Base-by-base conservation (phyloP, 306 rosid genomes). In the Inga oerstediana region DNA sequence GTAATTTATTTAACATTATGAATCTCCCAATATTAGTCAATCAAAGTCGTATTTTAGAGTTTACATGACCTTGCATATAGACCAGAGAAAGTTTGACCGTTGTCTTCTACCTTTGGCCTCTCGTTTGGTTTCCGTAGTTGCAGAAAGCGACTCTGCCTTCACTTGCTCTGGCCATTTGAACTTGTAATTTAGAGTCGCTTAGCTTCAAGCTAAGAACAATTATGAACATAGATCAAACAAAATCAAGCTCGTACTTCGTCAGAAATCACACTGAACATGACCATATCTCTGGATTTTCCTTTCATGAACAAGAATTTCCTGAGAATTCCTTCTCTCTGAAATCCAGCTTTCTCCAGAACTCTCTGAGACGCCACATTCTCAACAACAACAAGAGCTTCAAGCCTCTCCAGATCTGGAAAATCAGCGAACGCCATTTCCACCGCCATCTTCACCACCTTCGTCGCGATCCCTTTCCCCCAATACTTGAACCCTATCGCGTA, bases 401-500 rank as follows among this genome's bases (percentile, higher is more conserved):
- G 52, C 77, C 98, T 89, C 83, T 87, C 95, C 90, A 95, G 48
- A 30, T 88, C 72, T 15, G 84, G 59, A 78, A 88, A 77, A 43
- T 93, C 97, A 16, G 7, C 59, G 14, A 91, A 95, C 5, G 87
- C 88, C 8, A 37, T 80, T 65, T 88, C 81, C 17, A 69, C 77
- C 80, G 70, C 92, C 85, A 87, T 59, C 69, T 86, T 91, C 80
- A 95, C 97, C 52, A 80, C 94, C 70, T 24, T 19, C 0, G 95
- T 87, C 6, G 70, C 93, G 45, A 95, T 85, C 79, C 98, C 98
- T 85, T 84, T 91, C 19, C 94, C 94, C 97, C 95, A 93, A 32
- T 85, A 87, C 16, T 81, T 85, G 19, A 86, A 89, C 5, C 87
- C 94, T 64, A 95, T 10, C 7, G 76, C 89, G 56, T 93, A 95